Conservation (phyloP, 2,329 filamentous ascomycete genomes). For the Colletotrichum zoysiae region DNA sequence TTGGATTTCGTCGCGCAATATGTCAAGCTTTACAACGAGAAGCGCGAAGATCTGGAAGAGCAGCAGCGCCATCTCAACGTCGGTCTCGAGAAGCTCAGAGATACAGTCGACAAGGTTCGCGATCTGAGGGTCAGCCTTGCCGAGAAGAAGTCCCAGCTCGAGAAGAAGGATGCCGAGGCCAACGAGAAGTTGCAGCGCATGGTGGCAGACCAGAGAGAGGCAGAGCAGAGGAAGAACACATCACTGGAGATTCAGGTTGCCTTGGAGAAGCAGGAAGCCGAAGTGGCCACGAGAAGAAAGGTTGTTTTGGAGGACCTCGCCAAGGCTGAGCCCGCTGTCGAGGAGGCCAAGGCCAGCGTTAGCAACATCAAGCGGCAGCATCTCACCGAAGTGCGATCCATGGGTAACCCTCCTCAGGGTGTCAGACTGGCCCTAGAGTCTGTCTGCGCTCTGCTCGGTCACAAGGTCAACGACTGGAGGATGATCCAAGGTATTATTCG, state of each 20-base stretch:
- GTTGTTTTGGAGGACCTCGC: slow-evolving; percentile 90
- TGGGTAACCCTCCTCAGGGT: slow-evolving; percentile 91
- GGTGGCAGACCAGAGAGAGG: slow-evolving; percentile 95
- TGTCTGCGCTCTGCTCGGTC: slow-evolving; percentile 94
- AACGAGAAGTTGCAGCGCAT: slow-evolving; percentile 98
- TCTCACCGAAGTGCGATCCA: slow-evolving; percentile 95
- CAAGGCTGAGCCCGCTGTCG: slow-evolving; percentile 90
- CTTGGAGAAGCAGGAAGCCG: slow-evolving; percentile 88
- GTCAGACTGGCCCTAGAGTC: slow-evolving; percentile 94
- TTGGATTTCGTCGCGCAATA: slow-evolving; percentile 98
- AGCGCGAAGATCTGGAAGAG: slow-evolving; percentile 97
- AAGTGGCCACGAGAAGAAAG: slow-evolving; percentile 85
- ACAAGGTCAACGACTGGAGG: slow-evolving; percentile 93
- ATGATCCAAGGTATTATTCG: slow-evolving; percentile 89
- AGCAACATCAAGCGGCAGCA: slow-evolving; percentile 99
- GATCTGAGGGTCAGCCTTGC: slow-evolving; percentile 91
- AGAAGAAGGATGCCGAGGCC: slow-evolving; percentile 93
- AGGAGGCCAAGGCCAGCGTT: slow-evolving; percentile 94
- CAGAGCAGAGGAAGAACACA: slow-evolving; percentile 88
- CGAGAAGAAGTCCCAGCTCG: slow-evolving; percentile 92
- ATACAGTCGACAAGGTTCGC: slow-evolving; percentile 97
- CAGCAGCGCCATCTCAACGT: slow-evolving; percentile 99
- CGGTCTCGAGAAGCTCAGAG: slow-evolving; percentile 94
- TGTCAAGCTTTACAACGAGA: slow-evolving; percentile 96
- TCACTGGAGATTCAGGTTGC: slow-evolving; percentile 91